A percentile compares a stretch with the other conserved stretches of the same genome.
Conservation (phyloP, 768 basidiomycete genomes). For the Pluteus cervinus region DNA sequence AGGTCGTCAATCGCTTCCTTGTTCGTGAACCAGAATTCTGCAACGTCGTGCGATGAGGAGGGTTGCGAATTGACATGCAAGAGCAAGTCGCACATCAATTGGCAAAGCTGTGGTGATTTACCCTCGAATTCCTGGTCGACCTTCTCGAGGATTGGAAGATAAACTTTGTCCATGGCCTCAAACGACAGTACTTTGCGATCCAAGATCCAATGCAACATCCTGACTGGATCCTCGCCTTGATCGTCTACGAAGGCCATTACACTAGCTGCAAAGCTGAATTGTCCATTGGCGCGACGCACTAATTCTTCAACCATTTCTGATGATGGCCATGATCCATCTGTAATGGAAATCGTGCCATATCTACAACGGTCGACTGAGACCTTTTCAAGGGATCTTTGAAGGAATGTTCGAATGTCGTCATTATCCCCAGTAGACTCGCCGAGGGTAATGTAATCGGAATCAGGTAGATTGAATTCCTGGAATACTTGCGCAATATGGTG, state of each 20-base stretch:
- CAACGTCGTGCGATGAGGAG: too few relatives aligned
- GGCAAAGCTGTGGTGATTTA: too few relatives aligned
- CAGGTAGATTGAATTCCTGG: background rate
- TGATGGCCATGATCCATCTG: background rate
- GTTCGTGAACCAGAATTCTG: too few relatives aligned
- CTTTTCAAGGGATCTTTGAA: background rate
- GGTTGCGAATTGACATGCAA: too few relatives aligned
- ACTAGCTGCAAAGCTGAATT: slow-evolving; percentile 21
- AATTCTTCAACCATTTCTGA: slow-evolving; percentile 4
- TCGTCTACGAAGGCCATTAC: slow-evolving; percentile 19
- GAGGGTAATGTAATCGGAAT: background rate
- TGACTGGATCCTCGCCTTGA: slow-evolving; percentile 4
- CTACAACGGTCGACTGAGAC: too few relatives aligned
- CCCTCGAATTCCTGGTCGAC: too few relatives aligned
- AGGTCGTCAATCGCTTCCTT: too few relatives aligned
- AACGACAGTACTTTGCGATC: slow-evolving; percentile 3
- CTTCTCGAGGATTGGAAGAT: slow-evolving; percentile 8
- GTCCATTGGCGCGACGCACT: slow-evolving; percentile 13
- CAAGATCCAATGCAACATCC: slow-evolving; percentile 2
- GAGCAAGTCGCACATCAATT: too few relatives aligned
- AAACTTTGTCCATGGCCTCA: slow-evolving; percentile 12
- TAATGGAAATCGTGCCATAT: background rate
- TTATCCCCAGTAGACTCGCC: background rate
- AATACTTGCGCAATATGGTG: background rate
- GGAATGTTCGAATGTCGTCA: background rate